phyloP scores from a whole-genome alignment of 2,329 filamentous ascomycete genomes.

The Fusarium buharicum region DNA sequence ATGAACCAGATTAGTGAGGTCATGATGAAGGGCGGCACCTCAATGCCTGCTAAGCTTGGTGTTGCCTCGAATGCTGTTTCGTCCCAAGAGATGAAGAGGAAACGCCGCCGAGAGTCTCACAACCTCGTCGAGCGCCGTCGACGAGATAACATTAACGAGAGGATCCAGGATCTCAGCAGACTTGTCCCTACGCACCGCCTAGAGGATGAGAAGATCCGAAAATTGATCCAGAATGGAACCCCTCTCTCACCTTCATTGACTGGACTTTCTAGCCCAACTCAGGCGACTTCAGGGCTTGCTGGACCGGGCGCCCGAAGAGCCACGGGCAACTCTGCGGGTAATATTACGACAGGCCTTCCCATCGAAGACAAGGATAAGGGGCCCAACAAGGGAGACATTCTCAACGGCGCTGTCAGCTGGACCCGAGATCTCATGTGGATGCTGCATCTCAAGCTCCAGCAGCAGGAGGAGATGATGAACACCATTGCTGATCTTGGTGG shows the following conservation, averaged over 20 bases:
- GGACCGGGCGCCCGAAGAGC: conserved; percentile 86
- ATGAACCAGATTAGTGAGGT: conserved; percentile 88
- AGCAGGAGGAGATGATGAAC: conserved; percentile 87
- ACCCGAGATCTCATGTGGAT: conserved; percentile 98
- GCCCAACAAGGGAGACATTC: conserved; percentile 97
- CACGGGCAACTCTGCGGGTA: conserved; percentile 74
- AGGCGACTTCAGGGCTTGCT: conserved; percentile 87
- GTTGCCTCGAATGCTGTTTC: conserved; percentile 67
- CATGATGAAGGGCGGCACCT: conserved; percentile 86
- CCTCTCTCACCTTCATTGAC: conserved; percentile 85
- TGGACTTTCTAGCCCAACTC: conserved; percentile 73
- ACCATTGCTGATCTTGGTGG: conserved; percentile 77
- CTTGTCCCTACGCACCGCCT: conserved; percentile 91
- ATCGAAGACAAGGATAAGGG: conserved; percentile 98
- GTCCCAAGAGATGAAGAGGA: conserved; percentile 92
- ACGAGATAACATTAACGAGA: conserved; percentile 97
- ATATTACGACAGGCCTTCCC: conserved; percentile 91
- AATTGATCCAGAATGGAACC: conserved; percentile 91
- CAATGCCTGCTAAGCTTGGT: conserved; percentile 87
- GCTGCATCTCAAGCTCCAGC: conserved; percentile 86
- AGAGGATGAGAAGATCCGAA: conserved; percentile 96
- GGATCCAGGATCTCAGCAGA: conserved; percentile 95
- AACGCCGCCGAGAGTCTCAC: conserved; percentile 90
- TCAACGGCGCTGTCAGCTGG: conserved; percentile 97
- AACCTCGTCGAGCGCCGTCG: conserved; percentile 95